Base-by-base conservation (phyloP, 345 rosid genomes). In the Noccaea bulbosa region DNA sequence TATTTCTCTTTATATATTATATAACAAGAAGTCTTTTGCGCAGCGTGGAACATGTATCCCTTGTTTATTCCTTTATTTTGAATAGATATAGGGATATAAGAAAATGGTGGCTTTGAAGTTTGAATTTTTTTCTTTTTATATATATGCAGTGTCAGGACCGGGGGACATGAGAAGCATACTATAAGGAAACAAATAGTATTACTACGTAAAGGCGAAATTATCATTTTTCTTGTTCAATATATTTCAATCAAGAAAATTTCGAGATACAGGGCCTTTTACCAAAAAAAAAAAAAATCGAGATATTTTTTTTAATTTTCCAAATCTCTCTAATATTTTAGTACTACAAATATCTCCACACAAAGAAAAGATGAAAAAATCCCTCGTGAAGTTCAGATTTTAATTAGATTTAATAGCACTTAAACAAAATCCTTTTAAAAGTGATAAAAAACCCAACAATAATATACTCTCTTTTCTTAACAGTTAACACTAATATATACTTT, bases 91-190 rank as follows among this genome's bases (percentile, higher is more conserved):
- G n/a, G n/a, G n/a, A n/a, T n/a, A n/a, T 9, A 35, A 38, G 48
- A 64, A 62, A 61, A 20, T 34, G 4, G 34, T 20, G 53, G 67
- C 48, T 32, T n/a, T n/a, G n/a, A n/a, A n/a, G n/a, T n/a, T n/a
- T n/a, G n/a, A n/a, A n/a, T n/a, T n/a, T n/a, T n/a, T n/a, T n/a
- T n/a, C n/a, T n/a, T n/a, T 49, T 52, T 41, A 50, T 30, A 65
- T 58, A 40, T 11, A 58, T 74, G 72, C 43, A 51, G 9, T 66
- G 78, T 74, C 78, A 66, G 57, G 72, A 50, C 72, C 72, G 67
- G 72, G 77, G 72, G 55, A 74, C 78, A 74, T 60, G 55, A 59
- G 62, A 59, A 43, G 43, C 62, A 59, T 15, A 74, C 56, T 43
- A 61, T 32, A 43, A n/a, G 72, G 61, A 66, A 58, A 34, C 45